Evolutionary conservation across 2,329 filamentous ascomycete genomes (phyloP).

Genomic region (Diaporthe helianthi): DNA sequence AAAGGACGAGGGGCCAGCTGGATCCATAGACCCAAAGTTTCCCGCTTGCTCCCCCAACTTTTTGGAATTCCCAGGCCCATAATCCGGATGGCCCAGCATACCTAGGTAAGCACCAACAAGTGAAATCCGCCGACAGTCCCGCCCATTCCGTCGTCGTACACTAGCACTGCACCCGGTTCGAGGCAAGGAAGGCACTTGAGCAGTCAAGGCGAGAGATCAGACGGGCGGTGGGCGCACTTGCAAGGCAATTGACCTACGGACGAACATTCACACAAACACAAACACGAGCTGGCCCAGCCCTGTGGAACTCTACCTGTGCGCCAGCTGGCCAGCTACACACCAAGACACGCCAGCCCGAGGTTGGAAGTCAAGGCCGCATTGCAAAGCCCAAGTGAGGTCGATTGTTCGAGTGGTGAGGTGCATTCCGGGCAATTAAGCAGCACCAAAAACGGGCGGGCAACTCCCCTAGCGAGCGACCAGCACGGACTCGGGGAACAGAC

Average conservation of each 20-base stretch:
- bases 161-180: background rate
- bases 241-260: background rate
- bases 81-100: background rate
- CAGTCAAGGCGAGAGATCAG: background rate
- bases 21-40: constrained; percentile 13
- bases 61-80: constrained; percentile 5
- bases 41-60: constrained; percentile 22
- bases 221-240: background rate
- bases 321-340: background rate
- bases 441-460: background rate
- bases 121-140: constrained; percentile 12
- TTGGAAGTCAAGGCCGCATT: background rate
- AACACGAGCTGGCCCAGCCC: background rate
- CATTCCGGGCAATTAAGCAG: background rate
- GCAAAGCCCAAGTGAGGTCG: background rate
- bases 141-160: background rate
- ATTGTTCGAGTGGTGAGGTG: background rate
- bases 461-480: background rate
- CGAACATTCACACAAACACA: background rate
- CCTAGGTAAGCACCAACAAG: too few relatives aligned
- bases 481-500: background rate
- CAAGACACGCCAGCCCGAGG: background rate
- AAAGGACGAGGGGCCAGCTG: constrained; percentile 1
- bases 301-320: background rate
- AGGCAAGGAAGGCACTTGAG: background rate